Evolutionary conservation across 2,329 filamentous ascomycete genomes (phyloP).

Genomic region (Calonectria pteridis): DNA sequence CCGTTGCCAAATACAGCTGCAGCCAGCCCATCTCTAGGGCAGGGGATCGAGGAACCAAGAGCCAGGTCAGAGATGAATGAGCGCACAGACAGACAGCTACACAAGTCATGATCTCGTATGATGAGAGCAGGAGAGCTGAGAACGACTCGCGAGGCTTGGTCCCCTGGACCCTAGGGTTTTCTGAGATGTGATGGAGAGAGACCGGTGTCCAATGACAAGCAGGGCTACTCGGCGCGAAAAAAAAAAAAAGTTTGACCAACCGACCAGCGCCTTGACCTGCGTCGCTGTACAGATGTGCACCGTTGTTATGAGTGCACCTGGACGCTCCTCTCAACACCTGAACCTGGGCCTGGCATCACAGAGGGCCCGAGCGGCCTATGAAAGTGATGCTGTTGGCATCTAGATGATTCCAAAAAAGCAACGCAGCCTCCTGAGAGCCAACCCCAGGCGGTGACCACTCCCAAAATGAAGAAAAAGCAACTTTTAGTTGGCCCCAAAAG

Average conservation of each 20-base stretch:
- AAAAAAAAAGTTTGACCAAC: neutral
- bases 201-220: neutral
- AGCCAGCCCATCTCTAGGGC: neutral
- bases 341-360: neutral
- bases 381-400: slow-evolving; percentile 11
- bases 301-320: neutral
- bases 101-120: slow-evolving; percentile 15
- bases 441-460: slow-evolving; percentile 2
- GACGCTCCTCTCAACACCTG: neutral
- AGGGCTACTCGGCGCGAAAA: neutral
- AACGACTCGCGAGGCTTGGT: neutral
- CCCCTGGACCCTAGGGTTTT: neutral
- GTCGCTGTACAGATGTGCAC: neutral
- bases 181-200: slow-evolving; percentile 8
- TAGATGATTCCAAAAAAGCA: slow-evolving; percentile 35
- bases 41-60: slow-evolving; percentile 14
- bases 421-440: slow-evolving; percentile 16
- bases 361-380: slow-evolving; percentile 16
- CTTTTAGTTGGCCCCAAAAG: slow-evolving; percentile 31
- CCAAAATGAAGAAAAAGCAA: slow-evolving; percentile 37
- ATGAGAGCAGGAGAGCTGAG: slow-evolving; percentile 11
- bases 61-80: slow-evolving; percentile 14
- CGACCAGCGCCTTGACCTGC: neutral
- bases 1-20: slow-evolving; percentile 13
- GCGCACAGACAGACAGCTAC: neutral